A percentile compares a stretch with the other conserved stretches of the same genome.
phyloP scores from a whole-genome alignment of 2,329 filamentous ascomycete genomes.

The Cladophialophora yegresii region DNA sequence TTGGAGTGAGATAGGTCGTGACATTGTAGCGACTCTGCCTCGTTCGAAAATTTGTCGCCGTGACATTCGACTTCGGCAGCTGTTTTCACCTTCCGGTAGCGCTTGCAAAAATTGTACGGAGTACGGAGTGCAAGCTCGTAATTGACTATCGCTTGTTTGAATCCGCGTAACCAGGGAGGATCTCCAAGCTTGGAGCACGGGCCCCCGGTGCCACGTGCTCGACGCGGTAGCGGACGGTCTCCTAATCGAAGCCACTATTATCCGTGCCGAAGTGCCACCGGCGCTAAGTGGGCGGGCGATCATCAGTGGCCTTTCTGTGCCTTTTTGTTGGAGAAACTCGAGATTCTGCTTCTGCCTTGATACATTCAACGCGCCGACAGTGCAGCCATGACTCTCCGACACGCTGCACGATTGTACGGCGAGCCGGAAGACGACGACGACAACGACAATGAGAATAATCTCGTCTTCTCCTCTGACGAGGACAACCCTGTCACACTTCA shows the following conservation, averaged over 20 bases:
- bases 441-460: background rate
- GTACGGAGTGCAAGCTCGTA: no score
- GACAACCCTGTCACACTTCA: background rate
- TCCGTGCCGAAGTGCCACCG: background rate
- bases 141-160: no score
- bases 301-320: background rate
- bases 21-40: no score
- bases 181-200: no score
- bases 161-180: no score
- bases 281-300: background rate
- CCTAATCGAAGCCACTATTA: background rate
- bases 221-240: no score
- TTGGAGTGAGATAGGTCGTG: no score
- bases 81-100: no score
- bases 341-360: background rate
- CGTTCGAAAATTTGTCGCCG: no score
- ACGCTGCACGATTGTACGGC: conserved; percentile 13
- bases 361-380: background rate
- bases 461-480: background rate
- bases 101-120: no score
- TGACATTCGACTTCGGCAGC: no score
- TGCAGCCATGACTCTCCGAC: conserved; percentile 23
- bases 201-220: no score
- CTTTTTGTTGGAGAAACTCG: background rate
- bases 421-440: background rate